These are phyloP conservation scores for Marasmius tenuissimus DNA, from an alignment of 1,284 basidiomycete genomes.

Conservation along the genomic window DNA sequence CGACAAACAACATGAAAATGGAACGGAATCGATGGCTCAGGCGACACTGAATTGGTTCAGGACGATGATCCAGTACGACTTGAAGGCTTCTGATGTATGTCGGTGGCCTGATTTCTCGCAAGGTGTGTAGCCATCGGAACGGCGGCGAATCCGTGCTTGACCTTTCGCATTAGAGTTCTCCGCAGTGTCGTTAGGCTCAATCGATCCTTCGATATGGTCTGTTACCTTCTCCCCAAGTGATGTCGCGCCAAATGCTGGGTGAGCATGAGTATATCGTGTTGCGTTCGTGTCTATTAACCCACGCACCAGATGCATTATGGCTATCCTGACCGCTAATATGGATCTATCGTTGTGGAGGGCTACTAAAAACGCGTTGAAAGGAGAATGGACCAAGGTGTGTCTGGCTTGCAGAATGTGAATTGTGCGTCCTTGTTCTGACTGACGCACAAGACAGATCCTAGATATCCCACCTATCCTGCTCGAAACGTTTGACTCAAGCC, in stretches of 20 bases:
- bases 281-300: neutral
- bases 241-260: slow-evolving; percentile 48
- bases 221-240: slow-evolving; percentile 64
- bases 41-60: slow-evolving; percentile 59
- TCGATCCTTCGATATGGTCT: slow-evolving; percentile 59
- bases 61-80: slow-evolving; percentile 60
- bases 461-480: slow-evolving; percentile 45
- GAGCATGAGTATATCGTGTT: slow-evolving; percentile 12
- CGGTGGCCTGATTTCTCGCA: slow-evolving; percentile 67
- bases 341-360: slow-evolving; percentile 56
- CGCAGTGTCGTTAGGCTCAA: slow-evolving; percentile 62
- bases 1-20: slow-evolving; percentile 9
- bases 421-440: neutral
- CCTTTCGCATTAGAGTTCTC: slow-evolving; percentile 48
- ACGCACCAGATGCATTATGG: slow-evolving; percentile 46
- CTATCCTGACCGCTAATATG: slow-evolving; percentile 57
- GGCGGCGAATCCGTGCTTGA: neutral
- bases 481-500: slow-evolving; percentile 17
- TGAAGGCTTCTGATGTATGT: slow-evolving; percentile 31
- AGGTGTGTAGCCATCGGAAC: slow-evolving; percentile 41
- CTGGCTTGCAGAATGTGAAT: slow-evolving; percentile 4
- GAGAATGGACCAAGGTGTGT: slow-evolving; percentile 57
- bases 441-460: slow-evolving; percentile 32
- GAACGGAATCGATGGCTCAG: slow-evolving; percentile 28
- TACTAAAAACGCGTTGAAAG: slow-evolving; percentile 53